Evolutionary conservation across 2,329 filamentous ascomycete species (phyloP).

Genomic region (Gaeumannomyces tritici): DNA sequence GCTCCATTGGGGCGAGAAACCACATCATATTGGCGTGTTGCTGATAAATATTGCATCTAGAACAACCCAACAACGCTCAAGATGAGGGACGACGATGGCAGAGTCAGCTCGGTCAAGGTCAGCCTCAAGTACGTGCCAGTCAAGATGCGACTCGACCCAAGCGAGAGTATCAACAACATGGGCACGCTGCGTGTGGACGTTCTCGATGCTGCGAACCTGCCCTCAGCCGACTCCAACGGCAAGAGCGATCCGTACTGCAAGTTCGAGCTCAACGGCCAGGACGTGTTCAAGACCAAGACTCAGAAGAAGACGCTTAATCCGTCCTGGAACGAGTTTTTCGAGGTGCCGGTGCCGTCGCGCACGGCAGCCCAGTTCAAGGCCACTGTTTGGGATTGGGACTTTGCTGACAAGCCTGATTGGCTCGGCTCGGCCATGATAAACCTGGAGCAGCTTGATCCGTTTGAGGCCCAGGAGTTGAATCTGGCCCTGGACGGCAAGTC

Average conservation of each 20-base stretch:
- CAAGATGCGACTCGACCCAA: conserved; percentile 86
- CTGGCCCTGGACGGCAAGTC: conserved; percentile 82
- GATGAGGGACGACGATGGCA: conserved; percentile 69
- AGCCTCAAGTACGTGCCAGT: conserved; percentile 92
- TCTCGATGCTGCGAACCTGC: conserved; percentile 77
- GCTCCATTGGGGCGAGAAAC: background rate
- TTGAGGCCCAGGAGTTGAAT: conserved; percentile 65
- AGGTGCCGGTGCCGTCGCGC: conserved; percentile 70
- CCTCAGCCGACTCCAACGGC: conserved; percentile 88
- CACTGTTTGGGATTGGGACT: conserved; percentile 91
- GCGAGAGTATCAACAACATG: conserved; percentile 98
- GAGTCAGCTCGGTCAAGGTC: conserved; percentile 71
- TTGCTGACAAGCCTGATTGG: conserved; percentile 88
- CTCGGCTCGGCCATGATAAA: conserved; percentile 71
- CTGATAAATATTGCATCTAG: conserved; percentile 25
- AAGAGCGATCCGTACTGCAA: conserved; percentile 97
- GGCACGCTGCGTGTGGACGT: conserved; percentile 90
- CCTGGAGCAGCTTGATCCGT: conserved; percentile 74
- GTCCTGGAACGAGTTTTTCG: conserved; percentile 94
- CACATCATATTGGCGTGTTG: background rate
- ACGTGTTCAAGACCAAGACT: conserved; percentile 89
- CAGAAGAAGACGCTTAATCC: conserved; percentile 96
- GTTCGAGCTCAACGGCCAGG: conserved; percentile 80
- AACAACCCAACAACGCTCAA: conserved; percentile 83
- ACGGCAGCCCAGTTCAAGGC: conserved; percentile 76